These are phyloP conservation scores for Calonectria ilicicola DNA, from an alignment of 2,329 filamentous ascomycete genomes.

Conservation along the genomic window DNA sequence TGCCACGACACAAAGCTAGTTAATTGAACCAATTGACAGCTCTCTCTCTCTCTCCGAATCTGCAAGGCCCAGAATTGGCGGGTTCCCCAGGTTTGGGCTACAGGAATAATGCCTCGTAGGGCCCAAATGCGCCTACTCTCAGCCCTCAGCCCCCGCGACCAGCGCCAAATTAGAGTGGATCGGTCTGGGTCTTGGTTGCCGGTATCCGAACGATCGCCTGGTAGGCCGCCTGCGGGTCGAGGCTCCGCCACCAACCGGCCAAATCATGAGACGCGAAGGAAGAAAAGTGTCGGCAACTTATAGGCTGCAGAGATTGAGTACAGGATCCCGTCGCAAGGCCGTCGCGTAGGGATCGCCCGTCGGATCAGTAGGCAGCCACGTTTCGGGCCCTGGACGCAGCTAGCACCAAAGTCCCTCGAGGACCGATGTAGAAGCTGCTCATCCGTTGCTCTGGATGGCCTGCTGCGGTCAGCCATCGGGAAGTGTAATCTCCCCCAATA, in stretches of 20 bases:
- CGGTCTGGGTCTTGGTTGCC: neutral
- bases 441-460: too few relatives aligned
- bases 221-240: neutral
- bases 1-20: neutral
- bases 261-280: neutral
- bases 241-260: neutral
- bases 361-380: neutral
- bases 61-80: too few relatives aligned
- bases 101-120: neutral
- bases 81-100: neutral
- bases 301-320: neutral
- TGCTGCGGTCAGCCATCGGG: neutral
- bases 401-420: neutral
- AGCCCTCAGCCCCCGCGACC: neutral
- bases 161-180: neutral
- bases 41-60: too few relatives aligned
- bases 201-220: neutral
- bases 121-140: neutral
- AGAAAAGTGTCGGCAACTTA: neutral
- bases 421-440: too few relatives aligned
- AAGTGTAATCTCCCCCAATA: neutral
- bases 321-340: neutral
- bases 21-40: neutral
- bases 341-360: neutral
- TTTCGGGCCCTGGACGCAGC: neutral